Evolutionary conservation across 108 stramenopile species (phyloP).

Genomic region (Thalassiosira profunda): DNA sequence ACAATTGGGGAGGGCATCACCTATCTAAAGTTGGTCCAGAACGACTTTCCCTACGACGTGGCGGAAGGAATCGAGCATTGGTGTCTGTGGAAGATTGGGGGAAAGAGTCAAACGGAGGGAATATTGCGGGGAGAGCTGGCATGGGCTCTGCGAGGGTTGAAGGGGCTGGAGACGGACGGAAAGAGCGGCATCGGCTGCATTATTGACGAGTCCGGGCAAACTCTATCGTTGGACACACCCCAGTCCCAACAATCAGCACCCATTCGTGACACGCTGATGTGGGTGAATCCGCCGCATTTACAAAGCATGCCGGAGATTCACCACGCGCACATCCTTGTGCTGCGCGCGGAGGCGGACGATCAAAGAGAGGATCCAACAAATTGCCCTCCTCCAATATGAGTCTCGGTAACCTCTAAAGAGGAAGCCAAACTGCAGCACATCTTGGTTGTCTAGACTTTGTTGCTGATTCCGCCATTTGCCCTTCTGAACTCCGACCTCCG

Average conservation of each 20-base stretch:
- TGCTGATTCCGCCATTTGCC: background rate
- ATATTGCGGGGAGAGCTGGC: conserved; percentile 25
- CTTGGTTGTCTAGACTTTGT: background rate
- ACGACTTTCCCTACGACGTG: conserved; percentile 82
- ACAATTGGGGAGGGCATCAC: conserved; percentile 14
- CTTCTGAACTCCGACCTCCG: too few relatives aligned
- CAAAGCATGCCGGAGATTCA: conserved; percentile 49
- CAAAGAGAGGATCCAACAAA: too few relatives aligned
- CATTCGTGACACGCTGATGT: conserved; percentile 31
- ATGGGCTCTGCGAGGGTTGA: conserved; percentile 36
- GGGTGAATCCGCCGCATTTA: conserved; percentile 52
- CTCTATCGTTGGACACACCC: background rate
- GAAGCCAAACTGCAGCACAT: background rate
- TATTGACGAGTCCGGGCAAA: background rate
- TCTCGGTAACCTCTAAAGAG: too few relatives aligned
- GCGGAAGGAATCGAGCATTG: conserved; percentile 66
- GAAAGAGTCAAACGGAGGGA: conserved; percentile 20
- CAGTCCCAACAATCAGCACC: background rate
- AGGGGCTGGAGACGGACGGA: conserved; percentile 5
- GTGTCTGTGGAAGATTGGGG: conserved; percentile 82
- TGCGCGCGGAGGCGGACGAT: conserved; percentile 1
- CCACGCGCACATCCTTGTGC: conserved; percentile 47
- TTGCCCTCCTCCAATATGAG: too few relatives aligned
- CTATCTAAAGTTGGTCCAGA: conserved; percentile 52
- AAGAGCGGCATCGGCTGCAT: conserved; percentile 26